phyloP scores from a whole-genome alignment of 2,329 filamentous ascomycete genomes.

The Torrubiellomyces zombiae region DNA sequence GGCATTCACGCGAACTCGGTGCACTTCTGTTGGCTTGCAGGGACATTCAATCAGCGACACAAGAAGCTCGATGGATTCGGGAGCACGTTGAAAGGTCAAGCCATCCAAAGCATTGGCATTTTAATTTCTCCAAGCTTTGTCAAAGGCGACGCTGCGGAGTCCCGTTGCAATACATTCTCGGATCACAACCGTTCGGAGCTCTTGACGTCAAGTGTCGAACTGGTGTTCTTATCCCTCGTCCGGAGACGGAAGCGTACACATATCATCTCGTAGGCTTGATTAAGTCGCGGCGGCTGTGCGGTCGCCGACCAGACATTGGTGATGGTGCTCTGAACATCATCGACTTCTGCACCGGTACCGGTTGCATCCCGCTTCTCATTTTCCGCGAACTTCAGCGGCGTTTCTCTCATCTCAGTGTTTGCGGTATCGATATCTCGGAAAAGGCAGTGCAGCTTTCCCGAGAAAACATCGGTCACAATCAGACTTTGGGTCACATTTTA shows the following conservation, averaged over 20 bases:
- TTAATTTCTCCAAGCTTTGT: constrained; percentile 30
- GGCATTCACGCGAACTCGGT: constrained; percentile 37
- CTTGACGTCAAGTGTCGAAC: constrained; percentile 60
- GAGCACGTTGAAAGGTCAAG: constrained; percentile 33
- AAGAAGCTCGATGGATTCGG: constrained; percentile 58
- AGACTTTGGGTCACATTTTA: constrained; percentile 9
- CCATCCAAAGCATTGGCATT: no score
- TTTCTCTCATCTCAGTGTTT: constrained; percentile 28
- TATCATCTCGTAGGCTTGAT: constrained; percentile 34
- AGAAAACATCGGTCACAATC: constrained; percentile 43
- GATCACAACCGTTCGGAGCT: constrained; percentile 72
- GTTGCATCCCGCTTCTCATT: constrained; percentile 72
- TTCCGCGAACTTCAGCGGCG: constrained; percentile 38
- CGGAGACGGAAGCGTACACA: constrained; percentile 57
- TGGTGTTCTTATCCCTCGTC: constrained; percentile 75
- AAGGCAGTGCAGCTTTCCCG: constrained; percentile 47
- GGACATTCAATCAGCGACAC: constrained; percentile 42
- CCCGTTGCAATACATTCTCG: constrained; percentile 80
- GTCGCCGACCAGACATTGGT: constrained; percentile 2
- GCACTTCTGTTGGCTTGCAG: constrained; percentile 47
- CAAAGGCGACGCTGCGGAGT: constrained; percentile 39
- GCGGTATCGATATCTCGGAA: constrained; percentile 58
- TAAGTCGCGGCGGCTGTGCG: constrained; percentile 8
- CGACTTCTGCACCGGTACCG: constrained; percentile 81
- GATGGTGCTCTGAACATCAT: constrained; percentile 39